Percentiles rank a stretch among this genome's conserved stretches.
Conservation (phyloP, 2,329 filamentous ascomycete species). For the Fusarium chlamydosporum region DNA sequence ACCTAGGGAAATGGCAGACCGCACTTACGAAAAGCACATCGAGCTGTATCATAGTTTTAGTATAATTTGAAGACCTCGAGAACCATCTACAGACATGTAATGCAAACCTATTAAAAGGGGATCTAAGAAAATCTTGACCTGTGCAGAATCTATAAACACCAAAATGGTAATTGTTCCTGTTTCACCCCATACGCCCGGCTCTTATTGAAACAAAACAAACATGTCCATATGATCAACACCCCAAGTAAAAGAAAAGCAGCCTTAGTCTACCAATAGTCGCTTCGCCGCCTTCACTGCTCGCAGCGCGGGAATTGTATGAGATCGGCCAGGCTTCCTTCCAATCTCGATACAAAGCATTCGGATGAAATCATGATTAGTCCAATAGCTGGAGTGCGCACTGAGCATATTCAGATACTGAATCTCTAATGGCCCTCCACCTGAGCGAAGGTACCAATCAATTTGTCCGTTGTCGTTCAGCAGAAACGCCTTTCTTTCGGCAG, state of each 20-base stretch:
- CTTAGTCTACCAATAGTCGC: slow-evolving; percentile 51
- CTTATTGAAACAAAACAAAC: neutral
- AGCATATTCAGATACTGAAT: slow-evolving; percentile 98
- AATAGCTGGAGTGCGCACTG: slow-evolving; percentile 94
- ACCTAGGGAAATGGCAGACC: neutral
- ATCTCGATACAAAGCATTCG: slow-evolving; percentile 90
- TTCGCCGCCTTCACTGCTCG: slow-evolving; percentile 69
- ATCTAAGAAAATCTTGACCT: slow-evolving; percentile 17
- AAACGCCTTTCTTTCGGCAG: slow-evolving; percentile 89
- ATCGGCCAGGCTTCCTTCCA: slow-evolving; percentile 78
- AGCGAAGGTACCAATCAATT: slow-evolving; percentile 89
- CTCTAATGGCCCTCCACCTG: slow-evolving; percentile 87
- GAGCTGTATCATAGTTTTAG: slow-evolving; percentile 30
- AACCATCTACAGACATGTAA: slow-evolving; percentile 1
- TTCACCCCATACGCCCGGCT: slow-evolving; percentile 15
- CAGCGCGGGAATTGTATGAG: slow-evolving; percentile 70
- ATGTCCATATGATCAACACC: neutral
- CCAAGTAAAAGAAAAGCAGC: neutral
- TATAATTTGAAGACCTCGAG: slow-evolving; percentile 19
- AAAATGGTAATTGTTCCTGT: slow-evolving; percentile 11
- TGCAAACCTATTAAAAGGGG: neutral
- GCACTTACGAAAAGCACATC: slow-evolving; percentile 10
- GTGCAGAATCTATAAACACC: neutral
- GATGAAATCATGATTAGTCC: slow-evolving; percentile 89
- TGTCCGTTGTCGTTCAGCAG: slow-evolving; percentile 97